Base-by-base conservation (phyloP, 495 filamentous ascomycete species). In the Neurospora sp. region DNA sequence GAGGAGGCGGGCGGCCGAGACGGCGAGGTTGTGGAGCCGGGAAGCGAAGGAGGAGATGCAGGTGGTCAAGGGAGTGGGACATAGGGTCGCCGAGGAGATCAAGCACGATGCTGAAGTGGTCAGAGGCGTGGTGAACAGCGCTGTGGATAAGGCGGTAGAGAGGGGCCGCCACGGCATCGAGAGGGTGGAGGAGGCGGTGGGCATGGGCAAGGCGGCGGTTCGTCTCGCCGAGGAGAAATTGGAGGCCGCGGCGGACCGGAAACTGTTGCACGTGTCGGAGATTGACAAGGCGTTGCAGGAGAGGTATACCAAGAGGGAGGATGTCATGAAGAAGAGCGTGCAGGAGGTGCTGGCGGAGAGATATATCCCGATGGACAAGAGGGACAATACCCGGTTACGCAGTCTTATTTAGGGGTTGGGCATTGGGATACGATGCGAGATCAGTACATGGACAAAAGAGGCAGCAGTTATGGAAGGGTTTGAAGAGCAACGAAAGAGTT, bases 281-380 rank as follows among this genome's bases (percentile, higher is more conserved):
- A 78, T 86, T 31, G 82, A 88, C 72, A 83, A 80, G 73, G 83
- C 82, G 46, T 76, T 88, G 35, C 74, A 76, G 7, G 79, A 88
- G 78, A 77, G 86, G 73, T 88, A 83, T 73, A 76, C 85, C 76
- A 73, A 68, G 37, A 71, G 74, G 59, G 72, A 77, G 38, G 80
- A 68, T 44, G 70, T 74, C 27, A 72, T 81, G 73, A 74, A 80
- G 22, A 81, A 80, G 78, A 84, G 77, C 31, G 81, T 83, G 8
- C 79, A 83, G 72, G 81, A 87, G 76, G 75, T 80, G 37, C 72
- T 88, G 72, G 80, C 75, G 39, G 85, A 83, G 75, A 74, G 86
- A 76, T 88, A 88, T 70, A 78, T 74, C 70, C 83, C 86, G 0
- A 76, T 83, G 65, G 81, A 82, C 37, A 42, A 79, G 76, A 78